These are phyloP conservation scores for Pythium biforme DNA, from an alignment of 352 stramenopile species.

Conservation along the genomic window DNA sequence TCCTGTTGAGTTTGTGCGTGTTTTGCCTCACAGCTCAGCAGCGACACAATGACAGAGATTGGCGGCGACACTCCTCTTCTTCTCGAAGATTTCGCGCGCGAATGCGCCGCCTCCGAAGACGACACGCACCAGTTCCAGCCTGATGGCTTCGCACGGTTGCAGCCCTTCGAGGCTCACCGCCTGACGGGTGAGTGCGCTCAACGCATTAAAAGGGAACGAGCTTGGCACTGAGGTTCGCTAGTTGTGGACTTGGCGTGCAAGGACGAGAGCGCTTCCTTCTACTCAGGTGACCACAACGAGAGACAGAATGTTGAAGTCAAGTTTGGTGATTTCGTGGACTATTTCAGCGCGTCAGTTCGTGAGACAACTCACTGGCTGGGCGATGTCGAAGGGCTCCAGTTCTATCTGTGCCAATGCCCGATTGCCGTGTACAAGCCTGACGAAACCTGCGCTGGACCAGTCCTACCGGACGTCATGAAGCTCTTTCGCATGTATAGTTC, in stretches of 20 bases:
- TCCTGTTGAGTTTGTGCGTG: too few relatives aligned
- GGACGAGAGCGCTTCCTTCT: slow-evolving; percentile 38
- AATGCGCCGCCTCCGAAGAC: slow-evolving; percentile 4
- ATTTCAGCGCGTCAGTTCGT: slow-evolving; percentile 49
- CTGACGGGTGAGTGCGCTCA: slow-evolving; percentile 22
- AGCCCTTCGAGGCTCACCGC: slow-evolving; percentile 16
- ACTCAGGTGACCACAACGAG: slow-evolving; percentile 53
- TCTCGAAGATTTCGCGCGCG: slow-evolving; percentile 11
- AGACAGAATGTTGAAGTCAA: slow-evolving; percentile 75
- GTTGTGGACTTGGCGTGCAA: slow-evolving; percentile 84
- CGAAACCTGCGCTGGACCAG: slow-evolving; percentile 37
- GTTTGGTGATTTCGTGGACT: slow-evolving; percentile 81
- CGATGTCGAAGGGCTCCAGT: slow-evolving; percentile 66
- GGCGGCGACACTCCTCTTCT: slow-evolving; percentile 15
- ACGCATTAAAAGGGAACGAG: too few relatives aligned
- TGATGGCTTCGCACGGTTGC: neutral
- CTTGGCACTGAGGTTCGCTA: slow-evolving; percentile 14
- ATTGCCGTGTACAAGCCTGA: slow-evolving; percentile 58
- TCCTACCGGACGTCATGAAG: slow-evolving; percentile 55
- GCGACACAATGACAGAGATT: slow-evolving; percentile 7
- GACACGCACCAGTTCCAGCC: neutral
- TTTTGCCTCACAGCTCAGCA: neutral
- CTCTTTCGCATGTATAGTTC: slow-evolving; percentile 49
- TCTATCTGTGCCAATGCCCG: slow-evolving; percentile 82
- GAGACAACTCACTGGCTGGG: slow-evolving; percentile 63